phyloP scores from a whole-genome alignment of 768 basidiomycete genomes.

The Suillus alpinus region DNA sequence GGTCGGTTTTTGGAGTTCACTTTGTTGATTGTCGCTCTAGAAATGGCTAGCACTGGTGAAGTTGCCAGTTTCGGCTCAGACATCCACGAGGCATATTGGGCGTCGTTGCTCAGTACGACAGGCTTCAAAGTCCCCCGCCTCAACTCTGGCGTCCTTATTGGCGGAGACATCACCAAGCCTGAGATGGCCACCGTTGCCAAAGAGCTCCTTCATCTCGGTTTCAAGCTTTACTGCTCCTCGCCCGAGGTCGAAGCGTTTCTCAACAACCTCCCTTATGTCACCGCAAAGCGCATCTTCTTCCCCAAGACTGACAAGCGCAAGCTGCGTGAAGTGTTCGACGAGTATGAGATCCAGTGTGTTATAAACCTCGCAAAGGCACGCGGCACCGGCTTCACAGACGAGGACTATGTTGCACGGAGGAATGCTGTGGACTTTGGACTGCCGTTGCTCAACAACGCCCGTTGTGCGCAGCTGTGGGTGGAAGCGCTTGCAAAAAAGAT shows the following conservation, averaged over 20 bases:
- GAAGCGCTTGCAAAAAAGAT: slow-evolving; percentile 85
- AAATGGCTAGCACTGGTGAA: slow-evolving; percentile 98
- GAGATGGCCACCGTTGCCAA: slow-evolving; percentile 86
- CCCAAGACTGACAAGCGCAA: slow-evolving; percentile 95
- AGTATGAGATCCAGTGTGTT: slow-evolving; percentile 92
- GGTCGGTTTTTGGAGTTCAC: background rate
- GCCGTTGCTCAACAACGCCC: slow-evolving; percentile 86
- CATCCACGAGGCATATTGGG: slow-evolving; percentile 95
- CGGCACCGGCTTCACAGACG: slow-evolving; percentile 74
- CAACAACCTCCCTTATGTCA: slow-evolving; percentile 73
- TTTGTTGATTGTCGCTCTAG: slow-evolving; percentile 35
- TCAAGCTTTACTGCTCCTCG: slow-evolving; percentile 92
- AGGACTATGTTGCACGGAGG: slow-evolving; percentile 96
- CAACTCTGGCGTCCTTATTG: slow-evolving; percentile 86
- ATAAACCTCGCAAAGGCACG: slow-evolving; percentile 87
- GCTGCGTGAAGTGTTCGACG: slow-evolving; percentile 89
- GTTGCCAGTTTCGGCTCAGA: slow-evolving; percentile 94
- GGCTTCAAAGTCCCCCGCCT: slow-evolving; percentile 90
- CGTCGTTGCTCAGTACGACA: slow-evolving; percentile 89
- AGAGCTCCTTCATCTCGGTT: slow-evolving; percentile 79
- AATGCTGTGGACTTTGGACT: slow-evolving; percentile 97
- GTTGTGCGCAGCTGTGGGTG: slow-evolving; percentile 86
- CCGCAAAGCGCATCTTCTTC: slow-evolving; percentile 90
- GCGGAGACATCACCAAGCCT: slow-evolving; percentile 84
- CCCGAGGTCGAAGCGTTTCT: slow-evolving; percentile 75